phyloP scores from a whole-genome alignment of 2,329 filamentous ascomycete genomes.

The Gliomastix tumulicola region DNA sequence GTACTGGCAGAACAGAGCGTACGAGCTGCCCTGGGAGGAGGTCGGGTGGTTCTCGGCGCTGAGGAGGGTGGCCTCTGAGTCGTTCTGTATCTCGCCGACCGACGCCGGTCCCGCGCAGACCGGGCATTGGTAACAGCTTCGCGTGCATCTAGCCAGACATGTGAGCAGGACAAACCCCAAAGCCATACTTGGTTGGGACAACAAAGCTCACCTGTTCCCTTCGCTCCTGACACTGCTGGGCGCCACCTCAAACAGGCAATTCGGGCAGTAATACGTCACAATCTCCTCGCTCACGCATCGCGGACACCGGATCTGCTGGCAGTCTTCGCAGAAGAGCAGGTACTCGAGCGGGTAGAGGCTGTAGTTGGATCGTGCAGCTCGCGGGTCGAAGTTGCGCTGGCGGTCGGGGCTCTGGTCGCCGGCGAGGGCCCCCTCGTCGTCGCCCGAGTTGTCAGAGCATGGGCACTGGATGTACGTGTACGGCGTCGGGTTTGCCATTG shows the following conservation, averaged over 20 bases:
- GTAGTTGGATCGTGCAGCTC: conserved; percentile 78
- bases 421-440: conserved; percentile 21
- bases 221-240: conserved; percentile 89
- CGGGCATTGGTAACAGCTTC: conserved; percentile 94
- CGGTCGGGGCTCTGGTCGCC: conserved; percentile 43
- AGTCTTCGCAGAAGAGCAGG: conserved; percentile 94
- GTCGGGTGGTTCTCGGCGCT: conserved; percentile 26
- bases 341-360: conserved; percentile 90
- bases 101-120: conserved; percentile 76
- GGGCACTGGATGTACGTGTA: conserved; percentile 64
- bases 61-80: conserved; percentile 32
- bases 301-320: conserved; percentile 90
- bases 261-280: conserved; percentile 90
- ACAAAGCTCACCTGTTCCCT: conserved; percentile 69
- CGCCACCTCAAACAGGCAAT: conserved; percentile 91
- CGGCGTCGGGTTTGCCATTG: conserved; percentile 45
- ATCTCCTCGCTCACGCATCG: conserved; percentile 91
- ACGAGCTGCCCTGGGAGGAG: conserved; percentile 44
- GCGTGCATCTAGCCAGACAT: conserved; percentile 66
- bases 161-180: too few relatives aligned
- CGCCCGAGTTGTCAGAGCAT: conserved; percentile 43
- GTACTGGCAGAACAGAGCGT: conserved; percentile 78
- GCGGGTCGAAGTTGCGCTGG: conserved; percentile 78
- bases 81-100: conserved; percentile 62
- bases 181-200: background rate